A percentile compares a stretch with the other conserved stretches of the same genome.
Evolutionary conservation across 176 grass and related monocot species (phyloP).

Genomic region (Triticum dicoccoides): DNA sequence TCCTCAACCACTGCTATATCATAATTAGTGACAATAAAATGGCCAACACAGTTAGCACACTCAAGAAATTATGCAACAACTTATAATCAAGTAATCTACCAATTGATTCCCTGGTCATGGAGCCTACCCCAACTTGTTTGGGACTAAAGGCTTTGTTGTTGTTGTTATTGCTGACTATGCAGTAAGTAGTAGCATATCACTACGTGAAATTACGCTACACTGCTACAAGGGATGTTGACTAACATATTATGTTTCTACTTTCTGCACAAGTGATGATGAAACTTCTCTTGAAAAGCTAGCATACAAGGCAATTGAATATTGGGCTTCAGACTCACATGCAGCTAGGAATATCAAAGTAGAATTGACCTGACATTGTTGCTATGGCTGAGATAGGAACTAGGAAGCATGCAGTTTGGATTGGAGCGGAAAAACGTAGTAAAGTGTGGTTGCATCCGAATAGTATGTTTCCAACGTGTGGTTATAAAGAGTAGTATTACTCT

Average conservation of each 20-base stretch:
- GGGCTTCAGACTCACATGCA: not conserved
- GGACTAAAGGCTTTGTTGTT: too few relatives aligned
- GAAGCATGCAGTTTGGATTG: not conserved
- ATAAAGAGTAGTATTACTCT: not conserved
- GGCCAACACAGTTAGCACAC: not conserved
- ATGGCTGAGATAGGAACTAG: not conserved
- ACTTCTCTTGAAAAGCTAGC: not conserved
- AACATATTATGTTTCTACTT: constrained; percentile 18
- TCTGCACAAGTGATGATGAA: not conserved
- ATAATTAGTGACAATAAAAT: not conserved
- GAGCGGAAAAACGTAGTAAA: not conserved
- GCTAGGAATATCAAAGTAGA: not conserved
- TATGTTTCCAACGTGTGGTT: not conserved
- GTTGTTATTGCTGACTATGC: not conserved
- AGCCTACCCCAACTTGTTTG: too few relatives aligned
- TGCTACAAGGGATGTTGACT: not conserved
- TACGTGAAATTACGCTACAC: not conserved
- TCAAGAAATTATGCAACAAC: not conserved
- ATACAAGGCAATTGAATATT: not conserved
- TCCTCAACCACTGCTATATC: not conserved
- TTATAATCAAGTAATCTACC: not conserved
- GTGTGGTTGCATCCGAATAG: not conserved
- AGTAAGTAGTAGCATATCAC: not conserved
- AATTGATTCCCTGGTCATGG: not conserved
- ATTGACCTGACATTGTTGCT: not conserved